phyloP scores from a whole-genome alignment of 2,329 filamentous ascomycete genomes.

The Aureobasidium sp. region DNA sequence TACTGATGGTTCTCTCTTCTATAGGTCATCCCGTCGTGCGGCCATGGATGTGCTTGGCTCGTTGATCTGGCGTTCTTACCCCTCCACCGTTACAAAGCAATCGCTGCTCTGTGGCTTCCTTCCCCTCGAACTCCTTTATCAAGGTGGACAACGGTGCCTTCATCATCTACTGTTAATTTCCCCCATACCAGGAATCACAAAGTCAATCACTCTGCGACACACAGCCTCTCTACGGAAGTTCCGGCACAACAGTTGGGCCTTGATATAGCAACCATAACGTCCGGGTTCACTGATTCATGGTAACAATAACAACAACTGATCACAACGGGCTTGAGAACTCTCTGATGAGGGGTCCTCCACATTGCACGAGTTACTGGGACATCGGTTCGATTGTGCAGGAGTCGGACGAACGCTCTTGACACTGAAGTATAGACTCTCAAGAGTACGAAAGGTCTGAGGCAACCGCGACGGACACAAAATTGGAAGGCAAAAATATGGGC shows the following conservation, averaged over 20 bases:
- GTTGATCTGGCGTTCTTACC: background rate
- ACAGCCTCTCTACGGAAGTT: background rate
- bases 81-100: background rate
- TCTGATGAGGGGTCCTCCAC: background rate
- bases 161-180: background rate
- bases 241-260: background rate
- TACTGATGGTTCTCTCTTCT: background rate
- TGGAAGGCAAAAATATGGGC: too few species aligned
- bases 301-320: background rate
- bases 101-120: background rate
- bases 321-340: background rate
- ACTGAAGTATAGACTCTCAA: background rate
- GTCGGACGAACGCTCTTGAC: background rate
- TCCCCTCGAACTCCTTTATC: background rate
- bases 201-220: background rate
- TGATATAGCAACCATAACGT: constrained; percentile 1
- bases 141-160: background rate
- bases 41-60: background rate
- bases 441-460: too few species aligned
- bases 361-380: background rate
- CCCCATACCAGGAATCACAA: background rate
- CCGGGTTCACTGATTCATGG: background rate
- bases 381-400: background rate
- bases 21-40: too few species aligned
- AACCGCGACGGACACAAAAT: too few species aligned